Percentiles rank a stretch among this genome's conserved stretches.
These are phyloP conservation scores for Fusarium agapanthi DNA, from an alignment of 2,329 filamentous ascomycete species.

Conservation along the genomic window DNA sequence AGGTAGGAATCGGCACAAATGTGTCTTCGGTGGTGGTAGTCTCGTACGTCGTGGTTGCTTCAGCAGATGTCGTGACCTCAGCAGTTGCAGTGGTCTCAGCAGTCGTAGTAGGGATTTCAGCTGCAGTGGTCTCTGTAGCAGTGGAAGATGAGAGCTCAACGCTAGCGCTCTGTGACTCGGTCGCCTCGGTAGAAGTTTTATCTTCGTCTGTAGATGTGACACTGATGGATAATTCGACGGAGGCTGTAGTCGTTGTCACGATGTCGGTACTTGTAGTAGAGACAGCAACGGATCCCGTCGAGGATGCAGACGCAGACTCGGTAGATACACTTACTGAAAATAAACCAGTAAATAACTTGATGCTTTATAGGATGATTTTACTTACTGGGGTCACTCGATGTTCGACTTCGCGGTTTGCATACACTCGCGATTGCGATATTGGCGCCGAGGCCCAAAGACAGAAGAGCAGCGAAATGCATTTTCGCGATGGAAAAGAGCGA, in stretches of 20 bases:
- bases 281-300: rapidly evolving
- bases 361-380: rapidly evolving
- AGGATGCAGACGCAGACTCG: rapidly evolving
- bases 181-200: neutral
- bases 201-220: neutral
- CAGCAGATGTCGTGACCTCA: neutral
- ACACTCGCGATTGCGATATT: neutral
- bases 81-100: neutral
- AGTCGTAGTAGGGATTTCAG: neutral
- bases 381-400: neutral
- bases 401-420: neutral
- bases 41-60: neutral
- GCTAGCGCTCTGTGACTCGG: neutral
- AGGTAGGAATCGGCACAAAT: neutral
- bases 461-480: neutral
- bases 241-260: neutral
- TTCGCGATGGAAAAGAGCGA: neutral
- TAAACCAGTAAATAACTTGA: rapidly evolving
- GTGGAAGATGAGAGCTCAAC: neutral
- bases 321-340: rapidly evolving
- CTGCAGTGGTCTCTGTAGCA: neutral
- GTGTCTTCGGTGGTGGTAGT: neutral
- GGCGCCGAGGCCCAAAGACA: neutral
- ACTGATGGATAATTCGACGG: neutral
- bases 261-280: neutral